Base-by-base conservation (phyloP, 805 yeast species). In the Candida morakotiae region DNA sequence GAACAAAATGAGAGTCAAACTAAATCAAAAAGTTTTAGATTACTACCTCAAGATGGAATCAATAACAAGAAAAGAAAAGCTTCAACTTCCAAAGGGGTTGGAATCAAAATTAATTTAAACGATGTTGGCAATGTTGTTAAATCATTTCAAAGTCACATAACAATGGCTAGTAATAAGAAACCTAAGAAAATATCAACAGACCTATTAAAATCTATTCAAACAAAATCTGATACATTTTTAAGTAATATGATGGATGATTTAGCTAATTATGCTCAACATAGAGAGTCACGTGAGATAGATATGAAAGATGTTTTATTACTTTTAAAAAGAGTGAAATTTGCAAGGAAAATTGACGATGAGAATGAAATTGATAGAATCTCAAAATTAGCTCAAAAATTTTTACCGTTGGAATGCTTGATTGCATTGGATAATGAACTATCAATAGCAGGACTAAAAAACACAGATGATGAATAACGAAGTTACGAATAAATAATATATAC, bases 331-430 rank as follows among this genome's bases (percentile, higher is more conserved):
- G 47, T 64, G 15, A 55, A 53, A 16, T 52, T 61, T 28, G 47
- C 32, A 6, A 38, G 44, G 14, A 23, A 34, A 14, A 14, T 14
- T 24, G 10, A 16, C 8, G n/a, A 19, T 11, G 13, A 14, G n/a
- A 37, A 30, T 13, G 38, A 19, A 8, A 32, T 43, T 32, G 9
- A 35, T 36, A 15, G 46, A 46, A 56, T 60, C 15, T 52, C 66
- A 1, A 41, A 38, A 14, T 42, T 67, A n/a, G 71, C 72, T 1
- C 58, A 55, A 17, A 47, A 46, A 8, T 53, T 57, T 21, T 47
- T 67, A 22, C 73, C 73, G 0, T 50, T 65, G 14, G 73, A 67
- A 37, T 36, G 45, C 25, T 47, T 67, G 24, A 48, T 63, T 28
- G 48, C 58, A 0, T 47, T 67, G 22, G 43, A 40, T 24, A 40